phyloP scores from a whole-genome alignment of 768 basidiomycete genomes.

The Leccinum barrowsii region DNA sequence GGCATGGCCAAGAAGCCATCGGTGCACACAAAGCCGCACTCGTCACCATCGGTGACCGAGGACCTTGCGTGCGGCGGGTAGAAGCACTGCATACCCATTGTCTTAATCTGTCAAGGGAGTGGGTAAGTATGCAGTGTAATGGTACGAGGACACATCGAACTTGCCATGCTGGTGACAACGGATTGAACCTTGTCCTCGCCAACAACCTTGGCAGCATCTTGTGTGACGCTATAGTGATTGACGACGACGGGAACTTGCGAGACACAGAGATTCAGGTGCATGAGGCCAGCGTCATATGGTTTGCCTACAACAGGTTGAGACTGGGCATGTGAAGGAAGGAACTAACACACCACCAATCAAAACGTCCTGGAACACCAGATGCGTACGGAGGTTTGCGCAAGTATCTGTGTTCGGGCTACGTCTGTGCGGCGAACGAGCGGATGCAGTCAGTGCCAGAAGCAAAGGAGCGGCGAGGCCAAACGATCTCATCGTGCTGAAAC shows the following conservation, averaged over 20 bases:
- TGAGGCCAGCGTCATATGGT: constrained; percentile 21
- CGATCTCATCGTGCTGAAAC: constrained; percentile 14
- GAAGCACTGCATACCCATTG: constrained; percentile 22
- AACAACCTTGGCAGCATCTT: constrained; percentile 21
- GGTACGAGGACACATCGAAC: background rate
- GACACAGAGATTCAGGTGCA: constrained; percentile 29
- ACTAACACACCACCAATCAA: constrained; percentile 5
- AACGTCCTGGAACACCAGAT: constrained; percentile 19
- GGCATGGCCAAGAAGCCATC: constrained; percentile 28
- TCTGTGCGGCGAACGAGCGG: constrained; percentile 16
- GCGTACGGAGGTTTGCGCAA: constrained; percentile 14
- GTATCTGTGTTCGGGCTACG: constrained; percentile 7
- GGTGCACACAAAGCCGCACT: constrained; percentile 30
- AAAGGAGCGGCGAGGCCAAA: constrained; percentile 16
- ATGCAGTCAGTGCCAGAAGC: constrained; percentile 9
- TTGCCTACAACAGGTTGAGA: constrained; percentile 10
- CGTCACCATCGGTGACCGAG: constrained; percentile 13
- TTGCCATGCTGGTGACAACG: constrained; percentile 24
- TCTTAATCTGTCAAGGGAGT: constrained; percentile 21
- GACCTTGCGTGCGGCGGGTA: constrained; percentile 31
- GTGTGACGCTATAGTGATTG: constrained; percentile 19
- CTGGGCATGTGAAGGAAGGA: no score
- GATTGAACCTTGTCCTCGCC: constrained; percentile 22
- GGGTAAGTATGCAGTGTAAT: background rate
- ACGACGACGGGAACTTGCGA: constrained; percentile 27